Evolutionary conservation across 2,329 filamentous ascomycete genomes (phyloP).

Genomic region (Cytospora chrysosperma): DNA sequence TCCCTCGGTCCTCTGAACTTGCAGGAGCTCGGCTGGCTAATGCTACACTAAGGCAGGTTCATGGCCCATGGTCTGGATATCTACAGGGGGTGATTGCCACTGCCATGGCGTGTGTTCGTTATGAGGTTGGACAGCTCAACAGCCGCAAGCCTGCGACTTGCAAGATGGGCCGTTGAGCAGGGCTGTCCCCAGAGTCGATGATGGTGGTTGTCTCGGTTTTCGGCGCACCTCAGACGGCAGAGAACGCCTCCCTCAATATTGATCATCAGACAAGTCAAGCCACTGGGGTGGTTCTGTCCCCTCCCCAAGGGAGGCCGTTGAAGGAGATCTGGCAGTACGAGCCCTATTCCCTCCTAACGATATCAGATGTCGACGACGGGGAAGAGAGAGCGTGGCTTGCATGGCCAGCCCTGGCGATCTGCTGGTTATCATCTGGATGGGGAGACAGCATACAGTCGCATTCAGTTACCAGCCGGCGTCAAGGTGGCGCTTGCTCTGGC

Average conservation of each 20-base stretch:
- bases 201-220: conserved; percentile 14
- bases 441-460: not conserved
- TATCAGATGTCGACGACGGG: not conserved
- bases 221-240: not conserved
- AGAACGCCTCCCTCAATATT: conserved; percentile 4
- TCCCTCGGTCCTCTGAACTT: not conserved
- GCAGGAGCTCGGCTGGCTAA: not conserved
- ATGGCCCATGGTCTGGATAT: not conserved
- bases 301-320: not conserved
- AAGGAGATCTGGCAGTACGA: not conserved
- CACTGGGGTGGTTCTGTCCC: not conserved
- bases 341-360: not conserved
- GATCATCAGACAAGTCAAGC: conserved; percentile 1
- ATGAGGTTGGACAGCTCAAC: not conserved
- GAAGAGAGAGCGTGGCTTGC: not conserved
- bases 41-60: not conserved
- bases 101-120: not conserved
- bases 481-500: not conserved
- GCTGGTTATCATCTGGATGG: not conserved
- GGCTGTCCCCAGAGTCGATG: conserved; percentile 8
- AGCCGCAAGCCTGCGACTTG: not conserved
- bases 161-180: conserved; percentile 5
- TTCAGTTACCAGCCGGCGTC: not conserved
- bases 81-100: conserved; percentile 13
- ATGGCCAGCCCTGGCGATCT: not conserved